Conservation (phyloP, 169 alveolate species). For the Theileria sp. region DNA sequence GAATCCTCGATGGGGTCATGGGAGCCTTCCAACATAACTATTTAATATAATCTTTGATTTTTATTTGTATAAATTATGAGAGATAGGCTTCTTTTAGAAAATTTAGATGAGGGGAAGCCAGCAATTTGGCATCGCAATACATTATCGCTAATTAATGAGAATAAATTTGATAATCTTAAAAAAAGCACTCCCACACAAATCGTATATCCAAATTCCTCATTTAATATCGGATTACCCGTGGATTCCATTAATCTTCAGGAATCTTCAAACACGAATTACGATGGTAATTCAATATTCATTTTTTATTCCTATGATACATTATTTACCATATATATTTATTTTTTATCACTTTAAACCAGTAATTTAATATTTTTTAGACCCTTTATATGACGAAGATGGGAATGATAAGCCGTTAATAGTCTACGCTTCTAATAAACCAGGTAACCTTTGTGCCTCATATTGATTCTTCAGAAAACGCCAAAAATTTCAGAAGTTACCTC, state of each 20-base stretch:
- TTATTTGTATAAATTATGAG: slow-evolving; percentile 24
- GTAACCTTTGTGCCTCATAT: neutral
- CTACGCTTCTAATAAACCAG: slow-evolving; percentile 49
- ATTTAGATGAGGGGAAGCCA: slow-evolving; percentile 53
- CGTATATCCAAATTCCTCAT: slow-evolving; percentile 60
- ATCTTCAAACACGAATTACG: neutral
- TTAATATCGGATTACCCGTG: slow-evolving; percentile 56
- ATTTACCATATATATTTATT: neutral
- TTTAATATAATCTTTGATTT: neutral
- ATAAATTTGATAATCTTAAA: neutral
- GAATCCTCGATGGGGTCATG: slow-evolving; percentile 13
- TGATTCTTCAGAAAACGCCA: slow-evolving; percentile 8
- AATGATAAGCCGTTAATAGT: slow-evolving; percentile 34
- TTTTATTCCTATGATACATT: neutral
- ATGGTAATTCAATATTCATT: neutral
- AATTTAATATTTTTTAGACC: neutral
- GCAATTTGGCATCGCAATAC: slow-evolving; percentile 64
- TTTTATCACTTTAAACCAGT: neutral
- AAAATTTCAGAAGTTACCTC: slow-evolving; percentile 15
- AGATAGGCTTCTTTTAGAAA: slow-evolving; percentile 44
- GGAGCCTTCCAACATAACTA: neutral
- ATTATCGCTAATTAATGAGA: slow-evolving; percentile 23
- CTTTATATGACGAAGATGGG: slow-evolving; percentile 17
- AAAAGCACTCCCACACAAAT: slow-evolving; percentile 49
- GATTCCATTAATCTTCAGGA: slow-evolving; percentile 34